Evolutionary conservation across 257 asterid species (phyloP), one percentile per base, ranked within the genome.

Genomic region (Solanum microdontum): DNA sequence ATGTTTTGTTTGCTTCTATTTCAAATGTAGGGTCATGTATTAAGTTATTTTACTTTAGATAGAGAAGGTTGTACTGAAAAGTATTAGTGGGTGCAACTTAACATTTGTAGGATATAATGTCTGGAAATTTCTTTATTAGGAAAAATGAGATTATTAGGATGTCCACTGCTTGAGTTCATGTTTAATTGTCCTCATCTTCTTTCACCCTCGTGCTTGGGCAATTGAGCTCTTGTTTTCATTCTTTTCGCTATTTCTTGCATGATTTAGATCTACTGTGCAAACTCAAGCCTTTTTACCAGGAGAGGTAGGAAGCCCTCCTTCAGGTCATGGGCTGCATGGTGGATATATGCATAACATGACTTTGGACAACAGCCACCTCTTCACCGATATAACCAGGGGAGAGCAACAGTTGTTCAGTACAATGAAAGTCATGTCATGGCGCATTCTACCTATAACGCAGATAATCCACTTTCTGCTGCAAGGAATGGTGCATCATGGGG

Each of bases 241-340:
- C 85, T 79, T 6, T 86, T 26, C 24, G 34, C 82, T 39, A 55
- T 86, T 28, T 77, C 73, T 88, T 75, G 82, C 73, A 72, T 86
- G 82, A 85, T 90, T 69, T 90, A 94, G 98, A 93, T 92, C 94
- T 87, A 94, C 89, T 80, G 95, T 89, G 89, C 91, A 87, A 73
- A 77, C 76, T 84, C 95, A 92, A 88, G 90, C 97, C 9, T 87
- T 90, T 85, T 83, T 91, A 87, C 87, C 84, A 86, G 99, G 97
- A 75, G 95, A 94, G 88, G 90, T 90, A 80, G 91, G 94, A 83
- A 89, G 91, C 89, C 93, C 90, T 88, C 89, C 92, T 86, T 91
- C 93, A 84, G 88, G 91, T 83, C 93, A 94, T 88, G 93, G 89
- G 75, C 82, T 87, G 23, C 92, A 86, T 82, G 88, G 74, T 34